Base-by-base conservation (phyloP, 306 rosid species). In the Cicer pinnatifidum region DNA sequence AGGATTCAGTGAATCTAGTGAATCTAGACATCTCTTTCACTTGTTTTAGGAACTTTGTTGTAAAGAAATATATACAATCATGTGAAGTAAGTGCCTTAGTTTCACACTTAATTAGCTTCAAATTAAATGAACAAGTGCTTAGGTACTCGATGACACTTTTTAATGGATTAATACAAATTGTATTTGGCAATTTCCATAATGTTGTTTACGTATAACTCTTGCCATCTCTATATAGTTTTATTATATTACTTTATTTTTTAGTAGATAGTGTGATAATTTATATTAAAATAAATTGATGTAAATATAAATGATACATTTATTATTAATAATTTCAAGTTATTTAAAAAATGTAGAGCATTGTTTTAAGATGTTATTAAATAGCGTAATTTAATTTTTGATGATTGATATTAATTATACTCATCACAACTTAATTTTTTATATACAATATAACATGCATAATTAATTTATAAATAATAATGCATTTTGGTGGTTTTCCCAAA, bases 81-180 rank as follows among this genome's bases (percentile, higher is more conserved):
- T 74, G 82, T 81, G 82, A 75, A 62, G 87, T 86, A 79, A 78
- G 84, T 44, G 77, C 72, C 75, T 20, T 86, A 79, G 84, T 80
- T 82, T 83, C 79, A 72, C 71, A 67, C 73, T 82, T 80, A n/a
- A n/a, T n/a, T n/a, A 63, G 86, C 82, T 81, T 75, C 83, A 39
- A 47, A 59, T 80, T 72, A 79, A 83, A 78, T 72, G 73, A 72
- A 76, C 77, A 77, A 85, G 75, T 72, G 58, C 80, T 51, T 72
- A 60, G 73, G 69, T 81, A 71, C 82, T 62, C 73, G 74, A 69
- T 64, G 60, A 78, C 28, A 57, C 69, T 75, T 72, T 67, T 50
- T 56, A 68, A 78, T 77, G 84, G 52, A 62, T 78, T 51, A 40
- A 62, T 73, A 66, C 45, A 15, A 50, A 72, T 76, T 76, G 80